Evolutionary conservation across 129 eudicot species (phyloP).

Genomic region (Chrysanthemum makinoi): DNA sequence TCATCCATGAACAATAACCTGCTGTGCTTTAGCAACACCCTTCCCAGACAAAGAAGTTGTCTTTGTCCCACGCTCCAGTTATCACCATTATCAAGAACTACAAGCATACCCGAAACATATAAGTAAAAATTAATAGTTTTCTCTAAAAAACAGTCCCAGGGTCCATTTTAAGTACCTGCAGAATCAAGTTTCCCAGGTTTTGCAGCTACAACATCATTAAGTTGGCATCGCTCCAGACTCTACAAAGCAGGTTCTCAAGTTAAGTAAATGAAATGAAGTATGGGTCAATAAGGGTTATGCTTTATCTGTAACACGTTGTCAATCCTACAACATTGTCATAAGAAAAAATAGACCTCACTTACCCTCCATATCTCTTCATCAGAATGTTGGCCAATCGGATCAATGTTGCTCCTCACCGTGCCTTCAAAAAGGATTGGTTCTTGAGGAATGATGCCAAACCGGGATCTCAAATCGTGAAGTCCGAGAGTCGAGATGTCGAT

Average conservation of each 20-base stretch:
- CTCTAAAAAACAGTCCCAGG: not conserved
- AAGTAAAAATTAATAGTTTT: not conserved
- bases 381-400: constrained; percentile 72
- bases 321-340: not conserved
- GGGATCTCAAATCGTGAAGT: constrained; percentile 93
- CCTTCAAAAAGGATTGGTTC: constrained; percentile 98
- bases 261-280: constrained; percentile 9
- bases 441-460: constrained; percentile 96
- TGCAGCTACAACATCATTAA: constrained; percentile 38
- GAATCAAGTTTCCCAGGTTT: constrained; percentile 41
- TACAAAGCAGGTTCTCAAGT: constrained; percentile 24
- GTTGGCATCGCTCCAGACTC: constrained; percentile 78
- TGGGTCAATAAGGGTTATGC: not conserved
- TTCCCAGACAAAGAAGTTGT: constrained; percentile 74
- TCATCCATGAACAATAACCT: constrained; percentile 41
- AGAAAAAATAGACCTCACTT: constrained; percentile 14
- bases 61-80: constrained; percentile 51
- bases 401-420: constrained; percentile 94
- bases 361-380: constrained; percentile 92
- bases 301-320: not conserved
- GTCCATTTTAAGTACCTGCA: constrained; percentile 17
- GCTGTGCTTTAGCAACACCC: constrained; percentile 40
- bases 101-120: not conserved
- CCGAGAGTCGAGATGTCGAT: constrained; percentile 70
- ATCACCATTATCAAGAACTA: constrained; percentile 40